These are phyloP conservation scores for Puya raimondii DNA, from an alignment of 176 grass and related monocot genomes.

Conservation along the genomic window DNA sequence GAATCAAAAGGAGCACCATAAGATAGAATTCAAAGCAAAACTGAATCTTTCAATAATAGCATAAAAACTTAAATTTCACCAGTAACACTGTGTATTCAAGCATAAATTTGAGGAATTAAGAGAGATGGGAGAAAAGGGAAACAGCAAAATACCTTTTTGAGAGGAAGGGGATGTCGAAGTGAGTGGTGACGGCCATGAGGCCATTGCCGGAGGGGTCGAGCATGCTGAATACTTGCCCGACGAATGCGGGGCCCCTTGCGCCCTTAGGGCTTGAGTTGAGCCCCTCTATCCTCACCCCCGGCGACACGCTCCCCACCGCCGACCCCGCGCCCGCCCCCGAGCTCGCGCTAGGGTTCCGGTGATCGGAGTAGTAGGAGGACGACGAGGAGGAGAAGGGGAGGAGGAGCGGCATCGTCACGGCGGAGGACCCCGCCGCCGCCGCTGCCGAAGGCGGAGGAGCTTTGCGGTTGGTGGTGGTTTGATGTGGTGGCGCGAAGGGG, in stretches of 20 bases:
- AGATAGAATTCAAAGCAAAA: not conserved
- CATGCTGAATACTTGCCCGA: slow-evolving; percentile 92
- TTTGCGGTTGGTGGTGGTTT: not conserved
- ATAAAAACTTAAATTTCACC: not conserved
- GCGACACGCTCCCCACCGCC: slow-evolving; percentile 26
- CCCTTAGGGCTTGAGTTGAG: slow-evolving; percentile 22
- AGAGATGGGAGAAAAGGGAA: not conserved
- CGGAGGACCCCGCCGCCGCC: not conserved
- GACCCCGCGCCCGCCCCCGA: not conserved
- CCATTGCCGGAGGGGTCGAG: slow-evolving; percentile 93
- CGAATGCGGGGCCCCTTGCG: slow-evolving; percentile 56
- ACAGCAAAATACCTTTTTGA: slow-evolving; percentile 36
- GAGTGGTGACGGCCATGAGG: slow-evolving; percentile 80
- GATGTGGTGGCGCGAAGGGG: not conserved
- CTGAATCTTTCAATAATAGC: not conserved
- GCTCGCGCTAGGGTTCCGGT: not conserved
- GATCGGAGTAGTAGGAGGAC: slow-evolving; percentile 19
- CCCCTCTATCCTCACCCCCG: slow-evolving; percentile 33
- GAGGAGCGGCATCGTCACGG: slow-evolving; percentile 5
- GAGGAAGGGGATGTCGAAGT: slow-evolving; percentile 80
- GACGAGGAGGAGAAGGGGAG: not conserved
- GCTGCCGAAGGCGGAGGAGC: not conserved
- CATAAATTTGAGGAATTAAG: not conserved
- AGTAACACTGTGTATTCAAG: not conserved
- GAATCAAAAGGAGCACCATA: not conserved